Conservation (phyloP, 306 rosid genomes). For the Hippophae gyantsensis region DNA sequence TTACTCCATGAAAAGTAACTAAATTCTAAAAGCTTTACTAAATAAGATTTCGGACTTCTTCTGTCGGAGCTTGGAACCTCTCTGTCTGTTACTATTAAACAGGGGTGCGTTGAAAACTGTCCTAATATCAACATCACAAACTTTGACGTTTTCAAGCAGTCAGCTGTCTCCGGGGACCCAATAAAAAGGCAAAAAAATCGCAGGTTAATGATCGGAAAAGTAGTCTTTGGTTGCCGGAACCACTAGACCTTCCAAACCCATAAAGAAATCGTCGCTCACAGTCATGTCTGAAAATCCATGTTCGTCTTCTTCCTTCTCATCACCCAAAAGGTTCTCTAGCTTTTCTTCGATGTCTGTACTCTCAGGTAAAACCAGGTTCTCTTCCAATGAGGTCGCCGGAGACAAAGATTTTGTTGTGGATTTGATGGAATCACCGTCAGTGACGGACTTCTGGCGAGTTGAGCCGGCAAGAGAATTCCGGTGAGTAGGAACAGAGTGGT, state of each 20-base stretch:
- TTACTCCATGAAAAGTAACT: too few relatives aligned
- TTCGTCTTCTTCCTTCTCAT: slow-evolving; percentile 65
- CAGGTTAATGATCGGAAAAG: slow-evolving; percentile 47
- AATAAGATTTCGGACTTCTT: too few relatives aligned
- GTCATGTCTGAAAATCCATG: slow-evolving; percentile 50
- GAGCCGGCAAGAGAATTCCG: slow-evolving; percentile 84
- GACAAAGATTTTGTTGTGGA: slow-evolving; percentile 22
- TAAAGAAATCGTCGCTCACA: slow-evolving; percentile 65
- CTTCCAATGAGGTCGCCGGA: slow-evolving; percentile 36
- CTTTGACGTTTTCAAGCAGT: too few relatives aligned
- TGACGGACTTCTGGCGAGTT: slow-evolving; percentile 53
- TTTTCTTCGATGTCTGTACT: slow-evolving; percentile 45
- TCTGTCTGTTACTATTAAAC: too few relatives aligned
- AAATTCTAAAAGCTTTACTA: too few relatives aligned
- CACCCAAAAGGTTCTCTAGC: slow-evolving; percentile 39
- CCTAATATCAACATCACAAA: too few relatives aligned
- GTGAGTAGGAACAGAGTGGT: slow-evolving; percentile 80
- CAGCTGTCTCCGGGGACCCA: too few relatives aligned
- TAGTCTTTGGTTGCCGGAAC: slow-evolving; percentile 37
- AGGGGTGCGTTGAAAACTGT: too few relatives aligned
- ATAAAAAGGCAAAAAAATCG: slow-evolving; percentile 24
- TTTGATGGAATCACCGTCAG: slow-evolving; percentile 24
- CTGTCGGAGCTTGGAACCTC: too few relatives aligned
- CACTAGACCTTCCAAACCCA: slow-evolving; percentile 57
- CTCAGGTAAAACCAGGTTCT: slow-evolving; percentile 27